phyloP scores from a whole-genome alignment of 2,329 filamentous ascomycete genomes.

The Nigrospora sphaerica region DNA sequence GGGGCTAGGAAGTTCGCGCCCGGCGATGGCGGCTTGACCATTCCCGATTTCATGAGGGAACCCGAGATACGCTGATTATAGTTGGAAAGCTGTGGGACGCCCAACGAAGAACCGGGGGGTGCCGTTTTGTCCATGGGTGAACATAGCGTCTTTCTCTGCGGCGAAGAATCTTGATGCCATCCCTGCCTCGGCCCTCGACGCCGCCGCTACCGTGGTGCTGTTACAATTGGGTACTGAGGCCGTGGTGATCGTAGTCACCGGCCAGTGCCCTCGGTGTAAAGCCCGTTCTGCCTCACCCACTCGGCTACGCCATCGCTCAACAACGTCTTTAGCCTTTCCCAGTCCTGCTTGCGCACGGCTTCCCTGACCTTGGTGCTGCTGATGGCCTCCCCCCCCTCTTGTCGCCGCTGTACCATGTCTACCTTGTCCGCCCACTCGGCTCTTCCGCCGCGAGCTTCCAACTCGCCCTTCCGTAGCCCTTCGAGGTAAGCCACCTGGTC shows the following conservation, averaged over 20 bases:
- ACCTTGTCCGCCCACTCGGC: constrained; percentile 53
- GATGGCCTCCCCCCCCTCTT: constrained; percentile 33
- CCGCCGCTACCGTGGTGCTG: too few species aligned
- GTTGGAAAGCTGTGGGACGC: too few species aligned
- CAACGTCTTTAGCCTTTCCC: constrained; percentile 39
- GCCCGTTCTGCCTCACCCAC: constrained; percentile 47
- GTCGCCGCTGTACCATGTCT: constrained; percentile 46
- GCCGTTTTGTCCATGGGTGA: too few species aligned
- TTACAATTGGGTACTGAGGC: too few species aligned
- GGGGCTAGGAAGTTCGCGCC: constrained; percentile 17
- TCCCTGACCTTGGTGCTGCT: constrained; percentile 59
- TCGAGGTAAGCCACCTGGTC: constrained; percentile 49
- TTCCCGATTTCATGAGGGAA: constrained; percentile 32
- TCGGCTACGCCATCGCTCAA: constrained; percentile 49
- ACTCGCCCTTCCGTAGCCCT: constrained; percentile 34
- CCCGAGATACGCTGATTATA: constrained; percentile 29
- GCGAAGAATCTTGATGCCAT: too few species aligned
- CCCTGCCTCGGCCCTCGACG: too few species aligned
- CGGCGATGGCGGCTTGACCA: constrained; percentile 25
- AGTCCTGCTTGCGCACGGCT: constrained; percentile 40
- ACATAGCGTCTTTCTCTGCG: too few species aligned
- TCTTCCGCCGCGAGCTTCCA: constrained; percentile 47
- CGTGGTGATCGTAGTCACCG: too few species aligned
- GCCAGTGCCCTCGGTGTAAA: constrained; percentile 37
- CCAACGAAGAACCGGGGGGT: too few species aligned